Evolutionary conservation across 768 basidiomycete genomes (phyloP).

Genomic region (Kwoniella dendrophila): DNA sequence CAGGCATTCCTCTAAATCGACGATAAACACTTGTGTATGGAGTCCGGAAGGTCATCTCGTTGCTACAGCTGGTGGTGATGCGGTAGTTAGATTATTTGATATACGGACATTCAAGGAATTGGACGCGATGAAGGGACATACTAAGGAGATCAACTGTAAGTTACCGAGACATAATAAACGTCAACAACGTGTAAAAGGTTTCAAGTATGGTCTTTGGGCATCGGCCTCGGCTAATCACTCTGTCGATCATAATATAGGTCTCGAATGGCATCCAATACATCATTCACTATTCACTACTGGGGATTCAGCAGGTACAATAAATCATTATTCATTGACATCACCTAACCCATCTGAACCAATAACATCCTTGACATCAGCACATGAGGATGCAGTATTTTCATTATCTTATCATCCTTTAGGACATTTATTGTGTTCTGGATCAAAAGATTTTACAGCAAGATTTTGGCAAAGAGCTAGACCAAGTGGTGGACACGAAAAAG

Average conservation of each 20-base stretch:
- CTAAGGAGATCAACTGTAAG: conserved; percentile 96
- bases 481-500: conserved; percentile 50
- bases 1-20: conserved; percentile 96
- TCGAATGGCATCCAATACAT: conserved; percentile 95
- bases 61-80: conserved; percentile 92
- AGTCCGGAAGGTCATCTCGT: conserved; percentile 91
- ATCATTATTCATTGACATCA: conserved; percentile 86
- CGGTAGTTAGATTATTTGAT: conserved; percentile 92
- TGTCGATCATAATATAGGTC: conserved; percentile 61
- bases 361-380: conserved; percentile 87
- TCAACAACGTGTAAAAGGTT: no score
- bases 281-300: conserved; percentile 83
- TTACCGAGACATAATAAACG: no score
- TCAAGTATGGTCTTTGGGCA: no score
- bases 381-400: conserved; percentile 97
- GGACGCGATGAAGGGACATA: conserved; percentile 88
- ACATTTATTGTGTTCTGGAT: conserved; percentile 86
- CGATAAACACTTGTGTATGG: conserved; percentile 90
- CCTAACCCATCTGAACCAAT: conserved; percentile 66
- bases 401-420: conserved; percentile 94
- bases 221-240: conserved; percentile 4
- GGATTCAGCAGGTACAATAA: conserved; percentile 88
- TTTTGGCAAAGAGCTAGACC: conserved; percentile 79
- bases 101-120: conserved; percentile 98
- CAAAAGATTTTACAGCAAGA: conserved; percentile 98